These are phyloP conservation scores for Fusarium citri DNA, from an alignment of 2,329 filamentous ascomycete genomes.

Conservation along the genomic window DNA sequence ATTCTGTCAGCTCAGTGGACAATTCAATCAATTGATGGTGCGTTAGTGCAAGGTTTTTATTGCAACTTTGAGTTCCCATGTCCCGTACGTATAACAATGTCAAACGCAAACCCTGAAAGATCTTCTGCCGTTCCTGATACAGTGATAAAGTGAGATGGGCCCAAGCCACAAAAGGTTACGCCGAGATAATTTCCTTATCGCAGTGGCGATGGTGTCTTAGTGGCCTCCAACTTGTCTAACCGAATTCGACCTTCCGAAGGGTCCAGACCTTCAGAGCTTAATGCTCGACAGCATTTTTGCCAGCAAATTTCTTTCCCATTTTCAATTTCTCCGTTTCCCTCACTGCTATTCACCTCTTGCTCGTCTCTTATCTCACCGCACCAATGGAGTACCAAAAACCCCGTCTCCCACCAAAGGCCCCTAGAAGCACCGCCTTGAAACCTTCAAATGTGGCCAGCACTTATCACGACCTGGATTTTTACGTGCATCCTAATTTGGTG, in stretches of 20 bases:
- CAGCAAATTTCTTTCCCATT: conserved; percentile 16
- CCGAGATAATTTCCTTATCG: conserved; percentile 25
- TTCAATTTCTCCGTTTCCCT: conserved; percentile 4
- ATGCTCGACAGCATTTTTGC: conserved; percentile 7
- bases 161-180: conserved; percentile 42
- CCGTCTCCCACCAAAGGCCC: conserved; percentile 21
- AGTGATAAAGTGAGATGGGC: conserved; percentile 12
- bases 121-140: conserved; percentile 1
- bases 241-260: conserved; percentile 28
- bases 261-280: conserved; percentile 28
- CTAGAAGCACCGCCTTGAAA: conserved; percentile 13
- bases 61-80: too few species aligned
- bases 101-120: conserved; percentile 2
- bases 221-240: conserved; percentile 37
- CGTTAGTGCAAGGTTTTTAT: too few species aligned
- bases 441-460: conserved; percentile 20
- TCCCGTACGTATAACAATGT: background rate
- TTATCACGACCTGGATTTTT: conserved; percentile 36
- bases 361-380: background rate
- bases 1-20: too few species aligned
- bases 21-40: too few species aligned
- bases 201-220: conserved; percentile 32
- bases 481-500: conserved; percentile 38
- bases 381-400: conserved; percentile 37
- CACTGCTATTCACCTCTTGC: background rate